These are phyloP conservation scores for Hericium erinaceus DNA, from an alignment of 768 basidiomycete genomes.

Conservation along the genomic window DNA sequence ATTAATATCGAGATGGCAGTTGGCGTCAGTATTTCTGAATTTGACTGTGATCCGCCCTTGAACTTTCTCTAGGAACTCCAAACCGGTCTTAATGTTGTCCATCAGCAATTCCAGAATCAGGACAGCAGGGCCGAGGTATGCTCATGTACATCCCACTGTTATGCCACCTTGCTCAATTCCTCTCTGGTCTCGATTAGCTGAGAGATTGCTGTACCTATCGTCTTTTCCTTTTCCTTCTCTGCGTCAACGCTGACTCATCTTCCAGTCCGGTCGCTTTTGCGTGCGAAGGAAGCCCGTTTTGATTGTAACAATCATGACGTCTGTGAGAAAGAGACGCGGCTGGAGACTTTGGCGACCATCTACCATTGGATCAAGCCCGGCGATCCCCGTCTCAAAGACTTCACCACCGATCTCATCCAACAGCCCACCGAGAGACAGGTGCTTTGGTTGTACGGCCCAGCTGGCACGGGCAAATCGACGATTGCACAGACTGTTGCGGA, in stretches of 20 bases:
- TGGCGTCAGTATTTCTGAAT: not conserved
- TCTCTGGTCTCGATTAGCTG: not conserved
- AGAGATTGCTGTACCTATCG: not conserved
- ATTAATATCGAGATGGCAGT: not conserved
- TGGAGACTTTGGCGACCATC: not conserved
- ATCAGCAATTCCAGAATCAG: not conserved
- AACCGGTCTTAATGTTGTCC: not conserved
- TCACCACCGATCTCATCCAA: not conserved
- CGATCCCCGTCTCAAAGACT: not conserved
- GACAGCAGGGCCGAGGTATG: not conserved
- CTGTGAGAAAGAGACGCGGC: not conserved
- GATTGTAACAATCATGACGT: not conserved
- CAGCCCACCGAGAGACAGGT: not conserved
- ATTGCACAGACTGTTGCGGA: not conserved
- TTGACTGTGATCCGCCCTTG: not conserved
- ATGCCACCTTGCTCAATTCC: not conserved
- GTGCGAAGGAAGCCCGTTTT: not conserved
- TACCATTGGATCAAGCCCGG: not conserved
- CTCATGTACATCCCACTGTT: not conserved
- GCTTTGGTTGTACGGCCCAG: not conserved
- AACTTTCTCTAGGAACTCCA: not conserved
- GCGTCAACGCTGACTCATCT: not conserved
- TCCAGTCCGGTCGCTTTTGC: not conserved
- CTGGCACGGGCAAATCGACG: not conserved
- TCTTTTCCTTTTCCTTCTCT: not conserved